Evolutionary conservation across 2,329 filamentous ascomycete genomes (phyloP).

Genomic region (Ophiostoma ips): DNA sequence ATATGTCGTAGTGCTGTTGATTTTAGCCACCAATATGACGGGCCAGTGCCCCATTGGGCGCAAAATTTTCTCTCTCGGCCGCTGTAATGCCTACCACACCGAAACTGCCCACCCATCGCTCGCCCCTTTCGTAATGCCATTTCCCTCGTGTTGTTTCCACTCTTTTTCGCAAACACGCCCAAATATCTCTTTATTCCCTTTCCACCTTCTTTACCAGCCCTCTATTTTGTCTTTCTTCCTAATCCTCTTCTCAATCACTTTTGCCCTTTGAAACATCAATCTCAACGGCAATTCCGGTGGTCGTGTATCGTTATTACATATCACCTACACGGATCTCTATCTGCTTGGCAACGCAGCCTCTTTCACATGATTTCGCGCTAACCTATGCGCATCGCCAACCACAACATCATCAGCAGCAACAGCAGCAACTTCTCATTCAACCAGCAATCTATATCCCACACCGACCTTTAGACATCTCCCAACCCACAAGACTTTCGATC

Average conservation of each 20-base stretch:
- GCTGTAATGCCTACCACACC: neutral
- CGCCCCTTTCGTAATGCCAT: neutral
- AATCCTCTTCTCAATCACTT: neutral
- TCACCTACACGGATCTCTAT: neutral
- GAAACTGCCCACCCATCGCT: neutral
- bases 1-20: neutral
- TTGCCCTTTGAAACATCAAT: neutral
- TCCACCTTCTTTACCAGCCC: neutral
- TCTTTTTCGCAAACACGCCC: conserved; percentile 1
- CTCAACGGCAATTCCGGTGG: neutral
- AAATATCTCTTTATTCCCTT: neutral
- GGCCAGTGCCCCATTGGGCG: neutral
- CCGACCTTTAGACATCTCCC: too few species aligned
- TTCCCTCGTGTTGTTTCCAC: neutral
- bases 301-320: neutral
- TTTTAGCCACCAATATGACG: neutral
- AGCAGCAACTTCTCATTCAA: neutral
- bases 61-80: neutral
- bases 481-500: neutral
- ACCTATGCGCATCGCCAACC: neutral
- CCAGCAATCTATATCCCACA: neutral
- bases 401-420: neutral
- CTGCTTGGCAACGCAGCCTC: neutral
- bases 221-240: neutral
- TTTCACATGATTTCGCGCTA: conserved; percentile 4